These are phyloP conservation scores for Botrytis fabae DNA, from an alignment of 2,329 filamentous ascomycete species.

Conservation along the genomic window DNA sequence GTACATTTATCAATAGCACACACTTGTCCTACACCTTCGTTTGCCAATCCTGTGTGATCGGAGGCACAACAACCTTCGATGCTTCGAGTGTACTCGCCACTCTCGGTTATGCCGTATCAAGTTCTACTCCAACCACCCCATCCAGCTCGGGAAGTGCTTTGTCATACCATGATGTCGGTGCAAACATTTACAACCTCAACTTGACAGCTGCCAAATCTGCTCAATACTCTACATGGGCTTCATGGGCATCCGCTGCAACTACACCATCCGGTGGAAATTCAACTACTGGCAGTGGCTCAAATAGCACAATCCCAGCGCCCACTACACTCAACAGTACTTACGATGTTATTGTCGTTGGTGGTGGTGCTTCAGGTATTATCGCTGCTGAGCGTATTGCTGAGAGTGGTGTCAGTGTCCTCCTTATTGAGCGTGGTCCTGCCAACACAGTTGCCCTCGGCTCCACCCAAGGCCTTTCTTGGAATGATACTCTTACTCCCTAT, in stretches of 20 bases:
- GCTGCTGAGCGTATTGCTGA: not conserved
- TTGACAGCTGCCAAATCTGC: not conserved
- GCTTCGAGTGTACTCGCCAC: not conserved
- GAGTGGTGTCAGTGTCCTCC: not conserved
- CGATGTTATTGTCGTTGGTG: not conserved
- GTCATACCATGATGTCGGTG: not conserved
- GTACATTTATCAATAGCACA: not conserved
- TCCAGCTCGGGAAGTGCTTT: not conserved
- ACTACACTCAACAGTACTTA: not conserved
- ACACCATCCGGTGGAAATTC: not conserved
- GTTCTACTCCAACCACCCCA: not conserved
- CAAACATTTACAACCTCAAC: not conserved
- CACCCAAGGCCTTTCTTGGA: not conserved
- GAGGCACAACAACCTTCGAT: not conserved
- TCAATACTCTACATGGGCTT: not conserved
- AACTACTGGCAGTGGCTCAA: not conserved
- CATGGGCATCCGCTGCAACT: not conserved
- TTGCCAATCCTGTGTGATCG: not conserved
- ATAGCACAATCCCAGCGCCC: not conserved
- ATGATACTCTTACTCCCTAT: not conserved
- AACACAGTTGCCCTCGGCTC: not conserved
- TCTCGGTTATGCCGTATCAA: not conserved
- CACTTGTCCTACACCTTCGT: not conserved
- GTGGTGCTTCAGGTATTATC: not conserved
- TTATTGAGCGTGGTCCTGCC: not conserved